A percentile compares a stretch with the other conserved stretches of the same genome.
Evolutionary conservation across 768 basidiomycete genomes (phyloP).

Genomic region (Leucogyrophana mollusca): DNA sequence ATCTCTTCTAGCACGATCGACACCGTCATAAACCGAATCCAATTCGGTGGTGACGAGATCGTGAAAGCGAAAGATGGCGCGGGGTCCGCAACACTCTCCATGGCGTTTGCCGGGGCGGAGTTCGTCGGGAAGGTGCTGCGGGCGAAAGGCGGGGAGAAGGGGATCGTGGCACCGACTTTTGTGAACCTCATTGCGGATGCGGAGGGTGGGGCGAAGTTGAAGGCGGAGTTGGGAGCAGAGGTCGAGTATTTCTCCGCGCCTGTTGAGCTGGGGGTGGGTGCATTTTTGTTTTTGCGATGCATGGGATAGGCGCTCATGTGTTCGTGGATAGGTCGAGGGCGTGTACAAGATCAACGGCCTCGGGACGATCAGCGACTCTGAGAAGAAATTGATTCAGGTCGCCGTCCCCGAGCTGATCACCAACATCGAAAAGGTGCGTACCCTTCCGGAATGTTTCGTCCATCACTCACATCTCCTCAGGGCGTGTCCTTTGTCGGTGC

Average conservation of each 20-base stretch:
- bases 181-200: slow-evolving; percentile 76
- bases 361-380: slow-evolving; percentile 68
- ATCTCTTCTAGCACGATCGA: slow-evolving; percentile 49
- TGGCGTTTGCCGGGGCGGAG: slow-evolving; percentile 93
- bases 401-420: slow-evolving; percentile 75
- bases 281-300: not conserved
- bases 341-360: slow-evolving; percentile 81
- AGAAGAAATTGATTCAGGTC: slow-evolving; percentile 74
- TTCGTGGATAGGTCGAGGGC: slow-evolving; percentile 61
- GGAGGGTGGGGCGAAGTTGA: slow-evolving; percentile 69
- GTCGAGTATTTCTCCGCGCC: slow-evolving; percentile 88
- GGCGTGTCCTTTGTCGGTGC: slow-evolving; percentile 23
- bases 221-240: slow-evolving; percentile 71
- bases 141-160: slow-evolving; percentile 86
- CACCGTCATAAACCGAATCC: slow-evolving; percentile 78
- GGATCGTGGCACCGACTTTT: slow-evolving; percentile 80
- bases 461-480: slow-evolving; percentile 4
- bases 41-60: slow-evolving; percentile 97
- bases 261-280: slow-evolving; percentile 81
- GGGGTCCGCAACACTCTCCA: slow-evolving; percentile 94
- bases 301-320: slow-evolving; percentile 6
- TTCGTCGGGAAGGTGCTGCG: slow-evolving; percentile 82
- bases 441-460: not conserved
- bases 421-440: slow-evolving; percentile 70
- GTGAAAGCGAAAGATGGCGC: slow-evolving; percentile 93